Percentiles rank a stretch among this genome's conserved stretches.
phyloP scores from a whole-genome alignment of 345 rosid species.

The Anastatica hierochuntica region DNA sequence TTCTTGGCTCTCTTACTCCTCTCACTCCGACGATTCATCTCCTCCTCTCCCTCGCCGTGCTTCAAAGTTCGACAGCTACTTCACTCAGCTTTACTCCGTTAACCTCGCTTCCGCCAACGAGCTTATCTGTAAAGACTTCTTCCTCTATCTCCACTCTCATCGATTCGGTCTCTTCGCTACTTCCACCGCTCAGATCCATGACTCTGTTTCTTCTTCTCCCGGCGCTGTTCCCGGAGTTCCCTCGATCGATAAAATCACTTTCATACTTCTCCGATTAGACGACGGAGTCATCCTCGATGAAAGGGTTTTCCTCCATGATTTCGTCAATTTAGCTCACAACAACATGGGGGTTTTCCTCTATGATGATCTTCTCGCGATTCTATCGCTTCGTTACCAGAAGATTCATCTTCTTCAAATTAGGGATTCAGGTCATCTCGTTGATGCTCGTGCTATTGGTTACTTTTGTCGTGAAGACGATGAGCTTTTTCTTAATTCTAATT shows the following conservation, averaged over 20 bases:
- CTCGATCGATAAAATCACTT: conserved; percentile 70
- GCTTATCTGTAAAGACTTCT: conserved; percentile 83
- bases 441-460: conserved; percentile 75
- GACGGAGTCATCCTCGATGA: conserved; percentile 76
- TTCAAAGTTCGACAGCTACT: conserved; percentile 76
- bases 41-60: conserved; percentile 57
- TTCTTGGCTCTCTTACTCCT: conserved; percentile 67
- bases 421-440: conserved; percentile 81
- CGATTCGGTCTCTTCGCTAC: conserved; percentile 89
- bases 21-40: conserved; percentile 16
- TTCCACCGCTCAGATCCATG: conserved; percentile 77
- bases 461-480: conserved; percentile 90
- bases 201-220: conserved; percentile 49
- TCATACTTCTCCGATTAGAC: conserved; percentile 75
- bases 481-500: conserved; percentile 69
- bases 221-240: conserved; percentile 84
- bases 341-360: conserved; percentile 83
- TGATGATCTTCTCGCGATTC: conserved; percentile 80
- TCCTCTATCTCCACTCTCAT: conserved; percentile 52
- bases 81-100: conserved; percentile 56
- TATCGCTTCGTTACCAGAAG: conserved; percentile 79
- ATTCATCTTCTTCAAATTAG: conserved; percentile 85
- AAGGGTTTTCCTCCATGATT: conserved; percentile 78
- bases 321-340: conserved; percentile 62
- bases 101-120: conserved; percentile 79